These are phyloP conservation scores for Cladosporium sp. DNA, from an alignment of 2,329 filamentous ascomycete species.

Conservation along the genomic window DNA sequence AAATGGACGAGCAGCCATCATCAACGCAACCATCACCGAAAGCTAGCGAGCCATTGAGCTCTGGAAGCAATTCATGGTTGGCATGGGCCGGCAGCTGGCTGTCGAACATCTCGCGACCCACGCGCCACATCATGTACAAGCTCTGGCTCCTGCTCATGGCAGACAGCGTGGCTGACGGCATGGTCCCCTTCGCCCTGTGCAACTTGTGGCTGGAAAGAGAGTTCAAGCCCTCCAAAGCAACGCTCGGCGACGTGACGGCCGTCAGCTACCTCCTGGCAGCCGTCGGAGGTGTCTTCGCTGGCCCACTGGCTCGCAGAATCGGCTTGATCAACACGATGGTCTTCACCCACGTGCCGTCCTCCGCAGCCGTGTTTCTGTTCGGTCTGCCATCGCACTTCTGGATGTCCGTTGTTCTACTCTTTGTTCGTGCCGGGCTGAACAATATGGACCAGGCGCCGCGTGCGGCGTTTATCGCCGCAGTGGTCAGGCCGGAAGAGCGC, in stretches of 20 bases:
- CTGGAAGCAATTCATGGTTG: slow-evolving; percentile 10
- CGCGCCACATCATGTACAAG: slow-evolving; percentile 49
- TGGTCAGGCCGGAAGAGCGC: slow-evolving; percentile 58
- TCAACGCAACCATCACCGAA: neutral
- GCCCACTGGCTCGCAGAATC: slow-evolving; percentile 59
- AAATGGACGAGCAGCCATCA: slow-evolving; percentile 14
- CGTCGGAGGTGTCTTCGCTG: slow-evolving; percentile 45
- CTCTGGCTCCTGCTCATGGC: slow-evolving; percentile 63
- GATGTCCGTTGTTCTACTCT: slow-evolving; percentile 49
- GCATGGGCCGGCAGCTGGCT: slow-evolving; percentile 27
- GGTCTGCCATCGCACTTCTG: slow-evolving; percentile 48
- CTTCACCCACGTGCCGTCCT: slow-evolving; percentile 49
- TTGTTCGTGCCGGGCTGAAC: slow-evolving; percentile 57
- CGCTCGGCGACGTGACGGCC: slow-evolving; percentile 50
- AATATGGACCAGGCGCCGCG: slow-evolving; percentile 65
- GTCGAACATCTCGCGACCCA: slow-evolving; percentile 53
- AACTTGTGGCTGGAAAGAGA: slow-evolving; percentile 53
- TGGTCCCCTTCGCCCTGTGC: slow-evolving; percentile 50
- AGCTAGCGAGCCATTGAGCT: neutral
- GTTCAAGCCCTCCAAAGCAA: slow-evolving; percentile 47
- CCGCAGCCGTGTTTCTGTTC: slow-evolving; percentile 54
- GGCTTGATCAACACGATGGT: slow-evolving; percentile 63
- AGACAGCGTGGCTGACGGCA: slow-evolving; percentile 61
- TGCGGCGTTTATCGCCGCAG: slow-evolving; percentile 60
- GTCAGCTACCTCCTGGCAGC: slow-evolving; percentile 39